Evolutionary conservation across 2,329 filamentous ascomycete species (phyloP).

Genomic region (Colletotrichum siamense): DNA sequence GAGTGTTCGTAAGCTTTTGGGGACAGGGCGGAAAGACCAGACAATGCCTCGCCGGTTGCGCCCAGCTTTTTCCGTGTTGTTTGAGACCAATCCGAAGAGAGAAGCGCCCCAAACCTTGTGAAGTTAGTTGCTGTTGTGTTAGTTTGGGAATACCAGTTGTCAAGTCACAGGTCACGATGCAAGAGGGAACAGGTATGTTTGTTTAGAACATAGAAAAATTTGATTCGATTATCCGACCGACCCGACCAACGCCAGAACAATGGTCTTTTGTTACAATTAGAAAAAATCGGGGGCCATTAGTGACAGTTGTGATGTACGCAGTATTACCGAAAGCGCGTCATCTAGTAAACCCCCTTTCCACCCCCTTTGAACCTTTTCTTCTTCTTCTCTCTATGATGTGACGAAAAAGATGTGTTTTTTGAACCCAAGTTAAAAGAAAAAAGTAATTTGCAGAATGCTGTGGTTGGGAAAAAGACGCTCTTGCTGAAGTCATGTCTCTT

Average conservation of each 20-base stretch:
- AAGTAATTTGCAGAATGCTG: background rate
- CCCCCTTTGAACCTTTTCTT: background rate
- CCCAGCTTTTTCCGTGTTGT: background rate
- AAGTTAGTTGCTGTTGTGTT: background rate
- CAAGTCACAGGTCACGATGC: background rate
- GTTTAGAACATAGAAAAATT: background rate
- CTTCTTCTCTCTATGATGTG: background rate
- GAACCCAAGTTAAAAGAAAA: background rate
- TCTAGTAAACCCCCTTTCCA: background rate
- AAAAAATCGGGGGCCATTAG: slow-evolving; percentile 1
- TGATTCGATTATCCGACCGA: slow-evolving; percentile 8
- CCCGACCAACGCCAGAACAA: slow-evolving; percentile 13
- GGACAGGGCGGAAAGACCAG: background rate
- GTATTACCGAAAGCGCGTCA: background rate
- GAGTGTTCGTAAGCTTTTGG: background rate
- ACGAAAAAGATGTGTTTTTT: background rate
- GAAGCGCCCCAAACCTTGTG: rapidly evolving
- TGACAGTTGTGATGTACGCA: background rate
- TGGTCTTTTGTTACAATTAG: slow-evolving; percentile 10
- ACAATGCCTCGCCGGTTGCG: background rate
- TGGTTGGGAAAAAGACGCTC: background rate
- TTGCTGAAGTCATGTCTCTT: background rate
- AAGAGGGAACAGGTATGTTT: background rate
- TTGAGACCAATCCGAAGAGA: background rate
- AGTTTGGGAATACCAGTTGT: background rate